Base-by-base conservation (phyloP, 176 grass and related monocot species). In the Lolium multiflorum region DNA sequence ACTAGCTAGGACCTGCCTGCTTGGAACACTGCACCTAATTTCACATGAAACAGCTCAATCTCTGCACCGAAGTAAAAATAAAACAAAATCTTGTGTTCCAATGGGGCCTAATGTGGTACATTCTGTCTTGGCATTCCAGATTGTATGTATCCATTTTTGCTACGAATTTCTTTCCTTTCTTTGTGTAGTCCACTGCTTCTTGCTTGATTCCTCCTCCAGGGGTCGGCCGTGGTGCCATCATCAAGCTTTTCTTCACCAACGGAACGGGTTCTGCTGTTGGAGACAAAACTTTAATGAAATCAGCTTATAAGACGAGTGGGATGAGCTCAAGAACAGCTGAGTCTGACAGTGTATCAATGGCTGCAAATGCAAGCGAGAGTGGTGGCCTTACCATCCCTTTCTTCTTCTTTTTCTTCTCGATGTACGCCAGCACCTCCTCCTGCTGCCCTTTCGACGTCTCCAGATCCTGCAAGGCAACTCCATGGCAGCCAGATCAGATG, bases 371-470 rank as follows among this genome's bases (percentile, higher is more conserved):
- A 9, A 44, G 52, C 11, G 22, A 28, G 71, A 51, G 7, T 26
- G 21, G 9, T 9, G 25, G 62, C 83, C 91, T 88, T 86, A 98
- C 96, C 86, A 98, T 85, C 51, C 88, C 91, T 63, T 82, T 93
- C 78, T 88, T 98, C 84, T 92, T 98, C 56, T 98, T 98, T 76
- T 95, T 98, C 90, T 98, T 98, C 54, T 98, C 96, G 76, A 96
- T 86, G 79, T 96, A 96, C 20, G 96, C 93, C 66, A 96, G 81
- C 55, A 98, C 88, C 86, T 98, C 96, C 90, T 94, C 82, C 86
- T 98, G 93, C 81, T 92, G 90, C 5, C 77, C 82, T 1, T 70
- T 26, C 11, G 90, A 89, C 39, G 92, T 91, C 44, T 98, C 96
- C 51, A 98, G 70, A 11, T 92, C 88, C 96, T 97, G 84, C 75